Conservation (phyloP, 2,329 filamentous ascomycete genomes). For the Berkeleyomyces basicola region DNA sequence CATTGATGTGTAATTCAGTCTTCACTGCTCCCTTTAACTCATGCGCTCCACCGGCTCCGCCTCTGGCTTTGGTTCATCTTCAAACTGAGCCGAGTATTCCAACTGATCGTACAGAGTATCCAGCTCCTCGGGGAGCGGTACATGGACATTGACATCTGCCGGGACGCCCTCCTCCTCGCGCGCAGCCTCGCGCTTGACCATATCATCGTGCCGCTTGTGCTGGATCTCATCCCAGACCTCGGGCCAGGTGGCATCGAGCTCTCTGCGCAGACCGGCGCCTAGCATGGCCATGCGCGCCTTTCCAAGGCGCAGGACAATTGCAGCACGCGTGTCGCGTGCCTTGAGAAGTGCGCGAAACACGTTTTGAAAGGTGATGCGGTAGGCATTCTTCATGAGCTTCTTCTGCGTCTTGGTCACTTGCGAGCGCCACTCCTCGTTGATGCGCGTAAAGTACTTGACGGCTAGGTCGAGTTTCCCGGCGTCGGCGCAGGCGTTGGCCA, state of each 20-base stretch:
- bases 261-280: slow-evolving; percentile 6
- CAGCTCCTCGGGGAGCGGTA: slow-evolving; percentile 1
- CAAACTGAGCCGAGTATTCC: background rate
- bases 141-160: background rate
- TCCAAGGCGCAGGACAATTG: background rate
- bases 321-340: background rate
- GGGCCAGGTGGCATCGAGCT: slow-evolving; percentile 8
- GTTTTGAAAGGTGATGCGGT: slow-evolving; percentile 14
- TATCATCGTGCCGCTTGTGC: slow-evolving; percentile 1
- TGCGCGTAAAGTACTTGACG: slow-evolving; percentile 15
- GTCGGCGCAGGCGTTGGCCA: slow-evolving; percentile 20
- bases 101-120: slow-evolving; percentile 1
- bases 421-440: slow-evolving; percentile 7
- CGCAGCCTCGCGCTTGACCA: background rate
- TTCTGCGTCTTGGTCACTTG: slow-evolving; percentile 2
- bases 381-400: slow-evolving; percentile 7
- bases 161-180: background rate
- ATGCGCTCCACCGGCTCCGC: background rate
- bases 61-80: background rate
- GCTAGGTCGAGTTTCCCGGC: slow-evolving; percentile 21
- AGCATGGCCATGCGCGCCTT: slow-evolving; percentile 7
- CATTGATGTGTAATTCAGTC: background rate
- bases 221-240: slow-evolving; percentile 7
- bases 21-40: background rate
- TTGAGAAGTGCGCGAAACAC: slow-evolving; percentile 7